Conservation (phyloP, 2,329 filamentous ascomycete species). For the Pseudogymnoascus sp. region DNA sequence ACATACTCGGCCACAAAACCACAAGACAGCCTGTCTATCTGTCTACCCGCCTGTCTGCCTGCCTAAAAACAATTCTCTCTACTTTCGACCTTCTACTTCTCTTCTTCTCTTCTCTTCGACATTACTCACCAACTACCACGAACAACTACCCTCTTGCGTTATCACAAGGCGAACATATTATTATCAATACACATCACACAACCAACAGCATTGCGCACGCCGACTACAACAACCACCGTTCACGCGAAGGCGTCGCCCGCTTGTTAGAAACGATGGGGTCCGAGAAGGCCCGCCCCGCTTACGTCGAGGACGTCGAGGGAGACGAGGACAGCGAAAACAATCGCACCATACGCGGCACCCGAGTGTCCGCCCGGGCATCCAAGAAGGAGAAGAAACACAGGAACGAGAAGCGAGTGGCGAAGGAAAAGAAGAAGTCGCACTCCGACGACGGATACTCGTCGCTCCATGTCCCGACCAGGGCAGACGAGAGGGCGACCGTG, state of each 20-base stretch:
- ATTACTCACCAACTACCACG: not conserved
- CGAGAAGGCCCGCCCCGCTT: constrained; percentile 15
- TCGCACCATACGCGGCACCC: constrained; percentile 18
- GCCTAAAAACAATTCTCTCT: too few relatives aligned
- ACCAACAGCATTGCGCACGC: not conserved
- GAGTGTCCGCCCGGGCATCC: too few relatives aligned
- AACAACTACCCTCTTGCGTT: not conserved
- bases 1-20: too few relatives aligned
- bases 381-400: constrained; percentile 17
- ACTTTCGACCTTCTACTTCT: too few relatives aligned
- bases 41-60: too few relatives aligned
- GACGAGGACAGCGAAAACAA: constrained; percentile 18
- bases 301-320: constrained; percentile 18
- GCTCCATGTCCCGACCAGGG: too few relatives aligned
- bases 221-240: not conserved
- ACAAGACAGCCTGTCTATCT: too few relatives aligned
- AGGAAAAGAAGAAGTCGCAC: too few relatives aligned
- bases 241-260: not conserved
- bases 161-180: not conserved
- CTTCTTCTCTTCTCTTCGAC: too few relatives aligned
- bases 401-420: too few relatives aligned
- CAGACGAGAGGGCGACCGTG: too few relatives aligned
- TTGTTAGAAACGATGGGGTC: not conserved
- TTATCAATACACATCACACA: not conserved
- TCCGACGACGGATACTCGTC: too few relatives aligned